Conservation (phyloP, 345 rosid genomes). For the Acer negundo region DNA sequence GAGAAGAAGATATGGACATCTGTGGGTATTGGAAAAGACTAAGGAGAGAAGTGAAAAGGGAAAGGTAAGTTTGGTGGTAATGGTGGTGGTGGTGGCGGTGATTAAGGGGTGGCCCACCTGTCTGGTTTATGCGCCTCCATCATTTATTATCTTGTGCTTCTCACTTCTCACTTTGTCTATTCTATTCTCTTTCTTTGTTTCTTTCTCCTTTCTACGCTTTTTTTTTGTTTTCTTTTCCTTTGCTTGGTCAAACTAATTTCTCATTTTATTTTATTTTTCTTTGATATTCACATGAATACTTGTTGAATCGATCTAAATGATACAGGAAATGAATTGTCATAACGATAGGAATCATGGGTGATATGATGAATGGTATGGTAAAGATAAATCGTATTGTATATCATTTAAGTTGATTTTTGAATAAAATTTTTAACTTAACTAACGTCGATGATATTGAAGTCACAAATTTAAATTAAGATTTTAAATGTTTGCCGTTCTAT, state of each 20-base stretch:
- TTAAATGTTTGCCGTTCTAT: accelerated
- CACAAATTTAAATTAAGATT: too few relatives aligned
- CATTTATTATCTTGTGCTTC: not conserved
- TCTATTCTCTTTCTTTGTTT: not conserved
- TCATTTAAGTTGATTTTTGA: too few relatives aligned
- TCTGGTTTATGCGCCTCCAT: constrained; percentile 37
- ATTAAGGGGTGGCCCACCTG: constrained; percentile 39
- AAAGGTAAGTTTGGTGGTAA: constrained; percentile 14
- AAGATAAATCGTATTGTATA: too few relatives aligned
- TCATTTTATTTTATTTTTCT: too few relatives aligned
- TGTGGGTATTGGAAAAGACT: constrained; percentile 6
- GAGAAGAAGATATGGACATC: constrained; percentile 24
- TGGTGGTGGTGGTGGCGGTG: constrained; percentile 26
- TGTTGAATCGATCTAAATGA: too few relatives aligned
- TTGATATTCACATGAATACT: too few relatives aligned
- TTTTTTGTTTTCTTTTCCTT: not conserved
- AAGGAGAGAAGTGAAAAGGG: not conserved
- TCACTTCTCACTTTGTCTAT: not conserved
- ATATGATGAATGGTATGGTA: too few relatives aligned
- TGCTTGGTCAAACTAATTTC: not conserved
- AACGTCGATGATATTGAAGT: too few relatives aligned
- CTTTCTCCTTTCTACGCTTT: too few relatives aligned
- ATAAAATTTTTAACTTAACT: too few relatives aligned
- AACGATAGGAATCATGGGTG: too few relatives aligned
- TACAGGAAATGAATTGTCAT: too few relatives aligned